Conservation (phyloP, 202 grass and related monocot genomes). For the Hordeum pubiflorum region DNA sequence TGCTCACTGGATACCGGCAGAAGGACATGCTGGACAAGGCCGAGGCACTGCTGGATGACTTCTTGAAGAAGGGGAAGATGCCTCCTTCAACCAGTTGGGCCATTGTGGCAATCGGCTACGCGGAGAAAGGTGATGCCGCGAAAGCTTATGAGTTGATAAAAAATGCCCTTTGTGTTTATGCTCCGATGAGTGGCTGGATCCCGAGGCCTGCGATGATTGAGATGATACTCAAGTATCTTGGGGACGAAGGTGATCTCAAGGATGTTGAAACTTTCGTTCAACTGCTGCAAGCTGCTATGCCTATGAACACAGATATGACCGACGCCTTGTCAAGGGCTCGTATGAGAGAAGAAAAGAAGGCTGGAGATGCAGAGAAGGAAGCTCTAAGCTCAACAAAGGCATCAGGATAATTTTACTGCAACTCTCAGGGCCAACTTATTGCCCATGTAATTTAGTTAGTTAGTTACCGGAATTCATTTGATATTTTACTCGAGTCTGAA, state of each 20-base stretch:
- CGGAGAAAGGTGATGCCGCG: constrained; percentile 33
- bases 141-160: constrained; percentile 71
- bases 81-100: constrained; percentile 63
- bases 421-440: background rate
- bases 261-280: constrained; percentile 58
- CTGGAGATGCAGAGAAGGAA: constrained; percentile 15
- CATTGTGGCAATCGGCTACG: constrained; percentile 63
- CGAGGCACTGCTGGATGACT: constrained; percentile 48
- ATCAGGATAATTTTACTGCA: background rate
- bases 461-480: background rate
- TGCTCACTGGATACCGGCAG: constrained; percentile 54
- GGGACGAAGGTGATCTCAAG: constrained; percentile 36
- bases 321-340: constrained; percentile 47
- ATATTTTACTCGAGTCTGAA: background rate
- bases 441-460: background rate
- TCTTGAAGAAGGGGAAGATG: constrained; percentile 52
- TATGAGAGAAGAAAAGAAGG: constrained; percentile 38
- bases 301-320: constrained; percentile 51
- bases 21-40: constrained; percentile 64
- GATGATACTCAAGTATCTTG: constrained; percentile 57
- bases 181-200: constrained; percentile 46
- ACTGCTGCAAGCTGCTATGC: constrained; percentile 59
- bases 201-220: constrained; percentile 45
- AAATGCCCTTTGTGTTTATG: constrained; percentile 51
- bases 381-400: constrained; percentile 8